Percentiles rank a stretch among this genome's conserved stretches.
Evolutionary conservation across 2,329 filamentous ascomycete species (phyloP).

Genomic region (Colletotrichum agaves): DNA sequence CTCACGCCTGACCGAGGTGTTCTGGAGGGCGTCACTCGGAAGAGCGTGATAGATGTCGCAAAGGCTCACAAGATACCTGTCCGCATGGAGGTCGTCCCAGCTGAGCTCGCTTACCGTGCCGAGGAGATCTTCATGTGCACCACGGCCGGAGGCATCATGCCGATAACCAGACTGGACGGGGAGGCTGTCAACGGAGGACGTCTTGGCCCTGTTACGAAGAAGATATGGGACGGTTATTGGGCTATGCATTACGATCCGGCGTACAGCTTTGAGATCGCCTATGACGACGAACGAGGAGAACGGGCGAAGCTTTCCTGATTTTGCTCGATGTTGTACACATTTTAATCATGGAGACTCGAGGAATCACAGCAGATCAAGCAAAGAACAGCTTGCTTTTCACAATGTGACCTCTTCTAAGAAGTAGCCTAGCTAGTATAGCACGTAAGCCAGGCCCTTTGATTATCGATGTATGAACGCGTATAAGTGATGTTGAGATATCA

Average conservation of each 20-base stretch:
- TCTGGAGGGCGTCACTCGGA: conserved; percentile 59
- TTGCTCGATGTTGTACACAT: too few relatives aligned
- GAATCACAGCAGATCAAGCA: too few relatives aligned
- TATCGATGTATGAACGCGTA: too few relatives aligned
- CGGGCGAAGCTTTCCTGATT: too few relatives aligned
- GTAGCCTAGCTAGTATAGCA: too few relatives aligned
- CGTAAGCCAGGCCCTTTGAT: too few relatives aligned
- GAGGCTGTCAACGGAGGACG: conserved; percentile 52
- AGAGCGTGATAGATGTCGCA: conserved; percentile 58
- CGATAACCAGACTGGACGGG: conserved; percentile 59
- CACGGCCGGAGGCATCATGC: conserved; percentile 64
- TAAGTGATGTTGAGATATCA: too few relatives aligned
- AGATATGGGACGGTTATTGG: conserved; percentile 64
- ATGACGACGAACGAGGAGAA: conserved; percentile 25
- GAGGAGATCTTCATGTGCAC: conserved; percentile 66
- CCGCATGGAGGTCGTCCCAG: conserved; percentile 53
- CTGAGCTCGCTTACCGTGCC: conserved; percentile 51
- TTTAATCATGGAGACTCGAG: too few relatives aligned
- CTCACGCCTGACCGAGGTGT: conserved; percentile 60
- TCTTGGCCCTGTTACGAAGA: conserved; percentile 56
- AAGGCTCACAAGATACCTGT: conserved; percentile 46
- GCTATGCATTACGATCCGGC: conserved; percentile 54
- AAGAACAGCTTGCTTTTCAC: too few relatives aligned
- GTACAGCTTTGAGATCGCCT: conserved; percentile 50
- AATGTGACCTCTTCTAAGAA: too few relatives aligned